phyloP scores from a whole-genome alignment of 2,329 filamentous ascomycete species.

The Chaetomium sp. region DNA sequence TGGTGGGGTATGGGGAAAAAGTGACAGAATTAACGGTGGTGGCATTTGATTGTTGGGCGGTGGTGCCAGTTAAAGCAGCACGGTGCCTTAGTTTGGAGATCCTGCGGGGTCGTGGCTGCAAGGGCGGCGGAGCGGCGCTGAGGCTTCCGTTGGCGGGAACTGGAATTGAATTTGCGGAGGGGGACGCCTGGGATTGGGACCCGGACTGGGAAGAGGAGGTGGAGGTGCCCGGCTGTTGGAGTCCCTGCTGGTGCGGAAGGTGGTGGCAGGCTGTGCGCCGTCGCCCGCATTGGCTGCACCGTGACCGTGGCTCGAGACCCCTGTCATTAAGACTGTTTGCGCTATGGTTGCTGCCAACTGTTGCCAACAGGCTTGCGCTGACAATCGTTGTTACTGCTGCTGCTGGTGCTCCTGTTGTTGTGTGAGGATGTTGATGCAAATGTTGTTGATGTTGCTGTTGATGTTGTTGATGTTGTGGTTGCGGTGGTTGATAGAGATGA shows the following conservation, averaged over 20 bases:
- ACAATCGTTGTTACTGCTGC: conserved; percentile 14
- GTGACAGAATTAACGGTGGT: conserved; percentile 15
- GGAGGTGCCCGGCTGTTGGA: conserved; percentile 24
- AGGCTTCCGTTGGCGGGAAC: conserved; percentile 32
- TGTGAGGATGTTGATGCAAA: neutral
- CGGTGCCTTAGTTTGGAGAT: conserved; percentile 38
- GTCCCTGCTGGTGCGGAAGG: conserved; percentile 22
- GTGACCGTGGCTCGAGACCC: conserved; percentile 31
- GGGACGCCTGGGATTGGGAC: conserved; percentile 1
- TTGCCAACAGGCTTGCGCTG: conserved; percentile 26
- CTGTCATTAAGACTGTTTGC: conserved; percentile 23
- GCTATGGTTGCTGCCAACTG: conserved; percentile 19
- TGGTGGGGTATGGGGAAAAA: conserved; percentile 3
- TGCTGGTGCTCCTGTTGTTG: neutral
- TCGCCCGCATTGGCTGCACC: conserved; percentile 36
- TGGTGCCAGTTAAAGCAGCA: conserved; percentile 32
- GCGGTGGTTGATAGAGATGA: neutral
- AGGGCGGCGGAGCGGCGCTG: conserved; percentile 32
- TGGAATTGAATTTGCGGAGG: conserved; percentile 22
- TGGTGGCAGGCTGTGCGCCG: conserved; percentile 33
- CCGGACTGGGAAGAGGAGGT: neutral
- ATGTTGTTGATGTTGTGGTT: conserved; percentile 10
- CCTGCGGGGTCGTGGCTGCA: conserved; percentile 37
- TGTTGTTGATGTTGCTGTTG: conserved; percentile 11
- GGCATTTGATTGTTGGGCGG: conserved; percentile 19